Base-by-base conservation (phyloP, 768 basidiomycete species). In the Mycena latifolia region DNA sequence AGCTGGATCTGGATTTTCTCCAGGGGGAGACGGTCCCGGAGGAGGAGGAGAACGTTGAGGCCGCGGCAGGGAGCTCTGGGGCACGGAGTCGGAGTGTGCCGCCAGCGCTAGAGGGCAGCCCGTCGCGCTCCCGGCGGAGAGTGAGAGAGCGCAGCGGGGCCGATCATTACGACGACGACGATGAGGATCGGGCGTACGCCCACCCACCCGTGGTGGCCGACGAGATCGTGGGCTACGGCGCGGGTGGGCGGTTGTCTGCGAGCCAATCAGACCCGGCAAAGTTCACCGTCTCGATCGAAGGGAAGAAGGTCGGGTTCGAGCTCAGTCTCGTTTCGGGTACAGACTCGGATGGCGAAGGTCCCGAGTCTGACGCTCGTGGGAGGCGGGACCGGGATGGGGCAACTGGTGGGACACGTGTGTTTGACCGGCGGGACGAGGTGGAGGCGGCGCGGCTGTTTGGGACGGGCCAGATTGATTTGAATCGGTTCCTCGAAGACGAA, bases 111-210 rank as follows among this genome's bases (percentile, higher is more conserved):
- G 80, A 84, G 28, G 86, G 80, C 4, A 84, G 81, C 60, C 83
- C 84, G 8, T 54, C 61, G 53, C 64, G 69, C 18, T 39, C 69
- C 15, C 60, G 29, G 61, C 70, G 61, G 64, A 68, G 57, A 61
- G 31, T 63, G 31, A 12, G 59, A 51, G 65, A 61, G 35, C 55
- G 45, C 11, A 24, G 6, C 20, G 24, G 63, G 15, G 61, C 66
- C 22, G 67, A 66, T 24, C 45, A 65, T 22, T 95, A 95, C 61
- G 97, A 98, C 74, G 96, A 98, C 53, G 97, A 98, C 24, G 71
- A 63, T 4, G 97, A 98, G 33, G 33, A 6, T 35, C 33, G 33
- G 14, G 33, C 33, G 33, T 35, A 7, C 33, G n/a, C n/a, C n/a
- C n/a, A n/a, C n/a, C n/a, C n/a, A n/a, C 70, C 50, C 5, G 79